Evolutionary conservation across 768 basidiomycete genomes (phyloP).

Genomic region (Agrocybe pediades): DNA sequence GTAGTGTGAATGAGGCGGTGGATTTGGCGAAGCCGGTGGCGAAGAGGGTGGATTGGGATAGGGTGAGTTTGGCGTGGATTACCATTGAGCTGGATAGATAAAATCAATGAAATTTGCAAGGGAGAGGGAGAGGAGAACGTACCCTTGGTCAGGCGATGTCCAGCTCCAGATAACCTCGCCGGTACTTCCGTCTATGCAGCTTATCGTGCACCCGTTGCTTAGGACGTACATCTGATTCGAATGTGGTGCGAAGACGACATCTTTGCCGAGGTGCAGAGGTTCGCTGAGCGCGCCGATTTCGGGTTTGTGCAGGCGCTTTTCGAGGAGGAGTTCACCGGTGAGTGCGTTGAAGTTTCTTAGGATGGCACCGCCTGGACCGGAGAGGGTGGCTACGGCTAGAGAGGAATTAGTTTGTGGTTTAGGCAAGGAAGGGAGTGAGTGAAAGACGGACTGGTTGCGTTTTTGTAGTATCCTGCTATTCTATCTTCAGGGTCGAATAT

Average conservation of each 20-base stretch:
- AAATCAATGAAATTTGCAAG: background rate
- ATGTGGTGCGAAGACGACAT: slow-evolving; percentile 41
- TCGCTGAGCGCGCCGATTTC: slow-evolving; percentile 46
- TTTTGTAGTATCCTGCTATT: slow-evolving; percentile 62
- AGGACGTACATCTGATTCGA: slow-evolving; percentile 48
- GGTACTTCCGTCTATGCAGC: slow-evolving; percentile 45
- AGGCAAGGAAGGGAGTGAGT: background rate
- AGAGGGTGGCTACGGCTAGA: slow-evolving; percentile 70
- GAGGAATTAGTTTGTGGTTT: background rate
- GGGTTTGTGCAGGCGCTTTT: slow-evolving; percentile 59
- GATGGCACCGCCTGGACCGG: slow-evolving; percentile 71
- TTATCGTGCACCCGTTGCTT: slow-evolving; percentile 62
- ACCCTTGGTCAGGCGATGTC: slow-evolving; percentile 72
- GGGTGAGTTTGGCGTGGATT: slow-evolving; percentile 62
- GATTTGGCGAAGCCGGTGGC: slow-evolving; percentile 55
- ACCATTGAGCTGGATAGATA: slow-evolving; percentile 53
- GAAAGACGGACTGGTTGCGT: slow-evolving; percentile 52
- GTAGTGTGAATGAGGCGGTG: slow-evolving; percentile 60
- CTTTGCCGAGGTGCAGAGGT: slow-evolving; percentile 56
- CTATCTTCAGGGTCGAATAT: slow-evolving; percentile 70
- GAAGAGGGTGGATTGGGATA: slow-evolving; percentile 57
- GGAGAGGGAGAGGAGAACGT: slow-evolving; percentile 17
- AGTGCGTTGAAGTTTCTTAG: slow-evolving; percentile 66
- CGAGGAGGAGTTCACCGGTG: slow-evolving; percentile 67
- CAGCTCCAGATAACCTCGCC: slow-evolving; percentile 72